Evolutionary conservation across 2,329 filamentous ascomycete genomes (phyloP), one percentile per base, ranked within the genome.

Genomic region (Thelonectria rubi): DNA sequence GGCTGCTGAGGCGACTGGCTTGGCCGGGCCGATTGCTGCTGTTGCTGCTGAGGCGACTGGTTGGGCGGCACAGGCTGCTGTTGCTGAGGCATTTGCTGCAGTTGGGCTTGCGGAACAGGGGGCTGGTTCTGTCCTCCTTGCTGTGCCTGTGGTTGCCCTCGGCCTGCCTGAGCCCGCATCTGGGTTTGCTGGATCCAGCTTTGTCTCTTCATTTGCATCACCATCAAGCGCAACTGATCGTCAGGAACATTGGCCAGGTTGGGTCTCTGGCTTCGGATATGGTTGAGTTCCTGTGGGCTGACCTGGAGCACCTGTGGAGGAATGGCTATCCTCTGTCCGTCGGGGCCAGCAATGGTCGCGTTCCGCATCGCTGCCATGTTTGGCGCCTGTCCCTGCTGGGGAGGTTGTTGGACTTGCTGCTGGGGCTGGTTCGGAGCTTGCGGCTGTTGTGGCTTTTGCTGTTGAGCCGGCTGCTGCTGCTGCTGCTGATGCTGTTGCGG

Each of bases 31-130:
- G 58, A 21, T 14, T 37, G 55, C 14, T 50, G 55, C 18, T 51
- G 55, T 14, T 37, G 49, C 20, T 39, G 50, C 32, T 34, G 32
- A 3, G 9, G 32, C 32, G 9, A 14, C 32, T 34, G 32, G 10
- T 34, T 11, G 10, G 9, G 32, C 32, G 9, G 32, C 11, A 11
- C 10, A 7, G 14, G 51, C n/a, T 54, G 57, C 47, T 79, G 81
- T 60, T 84, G 84, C 61, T 14, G 53, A 51, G 79, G 81, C n/a
- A 8, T n/a, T 9, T 85, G 76, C 60, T 85, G 82, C 64, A 84
- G 84, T 57, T 84, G 84, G 3, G 78, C 78, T 64, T 81, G 83
- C 51, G 82, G 82, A 3, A 76, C 73, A 26, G 81, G 7, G 72
- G 83, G 78, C 21, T 79, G 79, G 24, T 74, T 76, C 61, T 79